Evolutionary conservation across 345 rosid genomes (phyloP), one percentile per base, ranked within the genome.

Genomic region (Salix purpurea): DNA sequence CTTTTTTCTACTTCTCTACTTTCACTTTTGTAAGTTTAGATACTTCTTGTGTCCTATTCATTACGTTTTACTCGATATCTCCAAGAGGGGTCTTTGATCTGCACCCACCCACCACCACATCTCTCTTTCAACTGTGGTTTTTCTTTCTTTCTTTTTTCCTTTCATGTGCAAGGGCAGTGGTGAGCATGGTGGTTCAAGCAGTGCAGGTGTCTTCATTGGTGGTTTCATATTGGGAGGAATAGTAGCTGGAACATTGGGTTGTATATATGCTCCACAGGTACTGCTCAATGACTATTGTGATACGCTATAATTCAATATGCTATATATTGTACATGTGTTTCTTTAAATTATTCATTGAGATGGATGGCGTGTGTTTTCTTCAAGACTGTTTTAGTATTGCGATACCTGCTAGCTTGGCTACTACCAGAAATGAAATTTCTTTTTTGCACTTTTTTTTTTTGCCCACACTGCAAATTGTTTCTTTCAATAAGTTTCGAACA

Each of bases 211-310:
- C 54, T 87, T 87, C 69, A 72, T 87, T 50, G 84, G 88, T 36
- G 90, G 88, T 26, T 85, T 87, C 77, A 76, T 85, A 39, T 68
- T 87, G 79, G 90, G 88, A 64, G 90, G 90, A 37, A 67, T 85
- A 18, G 79, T 80, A 36, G 85, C 75, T 78, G 90, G 87, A 62
- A 82, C 88, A 60, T 71, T 87, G 36, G 85, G 85, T 58, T 81
- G 82, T 73, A 76, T 83, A 4, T 87, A 79, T 77, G 89, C 89
- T 76, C 89, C 89, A 12, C 89, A 84, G 87, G 89, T 87, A 77
- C 30, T 66, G 15, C 76, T 77, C 36, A 56, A 24, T 78, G 24
- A 21, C 19, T 14, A 30, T 36, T 42, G 14, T 61, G 14, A 50
- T 71, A 34, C 50, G 14, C 23, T 54, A 8, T 54, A 56, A 26